A percentile compares a stretch with the other conserved stretches of the same genome.
These are phyloP conservation scores for Choanephora cucurbitarum DNA, from an alignment of 371 early-diverging fungal genomes.

Conservation along the genomic window DNA sequence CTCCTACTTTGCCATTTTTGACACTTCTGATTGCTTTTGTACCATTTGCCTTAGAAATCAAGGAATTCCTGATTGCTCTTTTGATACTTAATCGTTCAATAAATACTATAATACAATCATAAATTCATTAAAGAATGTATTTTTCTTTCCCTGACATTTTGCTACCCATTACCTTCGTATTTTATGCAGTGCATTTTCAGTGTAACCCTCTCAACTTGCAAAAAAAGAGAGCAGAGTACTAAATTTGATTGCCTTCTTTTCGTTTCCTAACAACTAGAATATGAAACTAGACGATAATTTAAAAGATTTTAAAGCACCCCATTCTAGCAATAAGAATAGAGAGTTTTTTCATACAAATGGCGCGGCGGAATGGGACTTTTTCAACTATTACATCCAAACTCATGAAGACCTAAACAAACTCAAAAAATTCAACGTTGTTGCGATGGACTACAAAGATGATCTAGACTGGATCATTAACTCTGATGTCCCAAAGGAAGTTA, in stretches of 20 bases:
- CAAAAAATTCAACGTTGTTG: conserved; percentile 8
- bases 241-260: not conserved
- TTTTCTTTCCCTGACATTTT: conserved; percentile 7
- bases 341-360: not conserved
- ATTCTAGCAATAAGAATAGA: conserved; percentile 3
- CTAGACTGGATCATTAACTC: conserved; percentile 10
- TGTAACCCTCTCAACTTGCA: conserved; percentile 4
- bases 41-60: conserved; percentile 4
- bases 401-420: conserved; percentile 8
- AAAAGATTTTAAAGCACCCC: conserved; percentile 3
- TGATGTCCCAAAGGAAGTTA: conserved; percentile 5
- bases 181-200: conserved; percentile 7
- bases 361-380: not conserved
- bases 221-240: not conserved
- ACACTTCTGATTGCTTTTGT: conserved; percentile 5
- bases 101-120: conserved; percentile 7
- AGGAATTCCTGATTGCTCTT: conserved; percentile 9
- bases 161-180: conserved; percentile 5
- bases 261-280: not conserved
- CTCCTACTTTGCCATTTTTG: not conserved
- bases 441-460: conserved; percentile 4
- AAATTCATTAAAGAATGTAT: conserved; percentile 2
- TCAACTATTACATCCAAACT: conserved; percentile 6
- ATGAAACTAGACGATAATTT: not conserved
- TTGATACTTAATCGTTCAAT: conserved; percentile 7